These are phyloP conservation scores for Didymella pinodella DNA, from an alignment of 2,329 filamentous ascomycete genomes.

Conservation along the genomic window DNA sequence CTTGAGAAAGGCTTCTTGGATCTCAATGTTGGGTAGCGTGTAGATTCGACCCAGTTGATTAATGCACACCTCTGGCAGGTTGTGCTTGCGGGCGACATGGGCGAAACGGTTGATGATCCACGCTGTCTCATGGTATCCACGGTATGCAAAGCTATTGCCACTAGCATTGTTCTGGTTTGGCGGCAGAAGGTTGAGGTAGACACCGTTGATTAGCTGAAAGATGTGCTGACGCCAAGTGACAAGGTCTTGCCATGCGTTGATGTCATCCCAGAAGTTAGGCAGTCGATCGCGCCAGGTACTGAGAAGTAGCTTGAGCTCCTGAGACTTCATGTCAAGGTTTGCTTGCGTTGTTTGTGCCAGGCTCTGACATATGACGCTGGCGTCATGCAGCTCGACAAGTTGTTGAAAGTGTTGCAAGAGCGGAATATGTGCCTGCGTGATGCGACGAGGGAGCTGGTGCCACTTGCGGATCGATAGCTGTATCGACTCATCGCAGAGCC, in stretches of 20 bases:
- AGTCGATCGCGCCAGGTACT: conserved; percentile 95
- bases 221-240: conserved; percentile 99
- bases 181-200: conserved; percentile 85
- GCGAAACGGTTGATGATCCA: conserved; percentile 99
- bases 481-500: conserved; percentile 94
- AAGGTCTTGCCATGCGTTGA: conserved; percentile 98
- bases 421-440: conserved; percentile 94
- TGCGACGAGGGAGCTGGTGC: conserved; percentile 93
- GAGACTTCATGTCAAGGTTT: conserved; percentile 93
- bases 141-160: conserved; percentile 93
- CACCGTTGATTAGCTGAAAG: conserved; percentile 94
- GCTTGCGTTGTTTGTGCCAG: conserved; percentile 80
- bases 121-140: conserved; percentile 96
- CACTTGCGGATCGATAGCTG: conserved; percentile 97
- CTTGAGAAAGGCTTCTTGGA: conserved; percentile 98
- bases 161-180: conserved; percentile 77
- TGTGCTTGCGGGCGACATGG: conserved; percentile 96
- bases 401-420: conserved; percentile 98
- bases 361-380: conserved; percentile 94
- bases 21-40: conserved; percentile 98
- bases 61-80: conserved; percentile 95
- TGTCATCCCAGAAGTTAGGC: conserved; percentile 99
- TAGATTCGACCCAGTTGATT: conserved; percentile 97
- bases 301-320: conserved; percentile 91
- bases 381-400: conserved; percentile 95